Evolutionary conservation across 2,329 filamentous ascomycete species (phyloP).

Genomic region (Raffaelea deltoideospora): DNA sequence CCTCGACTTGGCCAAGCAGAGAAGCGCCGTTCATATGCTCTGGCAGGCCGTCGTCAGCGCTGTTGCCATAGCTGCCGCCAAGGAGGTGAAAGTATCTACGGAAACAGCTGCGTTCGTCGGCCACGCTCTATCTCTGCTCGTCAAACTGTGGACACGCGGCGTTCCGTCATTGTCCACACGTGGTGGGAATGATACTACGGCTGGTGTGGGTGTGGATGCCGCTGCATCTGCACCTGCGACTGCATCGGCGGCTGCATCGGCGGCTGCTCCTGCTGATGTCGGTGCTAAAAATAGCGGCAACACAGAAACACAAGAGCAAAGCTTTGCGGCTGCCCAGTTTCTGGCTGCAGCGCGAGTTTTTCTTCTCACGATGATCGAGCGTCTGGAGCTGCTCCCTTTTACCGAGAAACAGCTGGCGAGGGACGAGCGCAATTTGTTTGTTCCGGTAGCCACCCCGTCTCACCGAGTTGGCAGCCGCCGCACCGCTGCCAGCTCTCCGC

Average conservation of each 20-base stretch:
- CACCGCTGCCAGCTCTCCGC: constrained; percentile 37
- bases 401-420: constrained; percentile 43
- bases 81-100: constrained; percentile 78
- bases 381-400: constrained; percentile 44
- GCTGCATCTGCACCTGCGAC: too few relatives aligned
- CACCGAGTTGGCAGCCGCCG: constrained; percentile 38
- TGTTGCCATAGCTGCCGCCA: constrained; percentile 53
- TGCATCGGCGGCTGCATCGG: too few relatives aligned
- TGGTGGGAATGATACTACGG: too few relatives aligned
- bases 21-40: constrained; percentile 35
- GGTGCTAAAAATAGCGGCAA: constrained; percentile 14
- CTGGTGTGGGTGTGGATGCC: too few relatives aligned
- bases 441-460: constrained; percentile 51
- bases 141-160: constrained; percentile 50
- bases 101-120: constrained; percentile 73
- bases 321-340: constrained; percentile 27
- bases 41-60: constrained; percentile 49
- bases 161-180: too few relatives aligned
- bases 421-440: constrained; percentile 35
- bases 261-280: too few relatives aligned
- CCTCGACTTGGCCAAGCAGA: constrained; percentile 42
- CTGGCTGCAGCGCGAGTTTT: constrained; percentile 38
- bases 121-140: constrained; percentile 52
- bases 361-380: constrained; percentile 30
- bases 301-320: constrained; percentile 24